phyloP scores from a whole-genome alignment of 306 rosid species.

The Cercis canadensis region DNA sequence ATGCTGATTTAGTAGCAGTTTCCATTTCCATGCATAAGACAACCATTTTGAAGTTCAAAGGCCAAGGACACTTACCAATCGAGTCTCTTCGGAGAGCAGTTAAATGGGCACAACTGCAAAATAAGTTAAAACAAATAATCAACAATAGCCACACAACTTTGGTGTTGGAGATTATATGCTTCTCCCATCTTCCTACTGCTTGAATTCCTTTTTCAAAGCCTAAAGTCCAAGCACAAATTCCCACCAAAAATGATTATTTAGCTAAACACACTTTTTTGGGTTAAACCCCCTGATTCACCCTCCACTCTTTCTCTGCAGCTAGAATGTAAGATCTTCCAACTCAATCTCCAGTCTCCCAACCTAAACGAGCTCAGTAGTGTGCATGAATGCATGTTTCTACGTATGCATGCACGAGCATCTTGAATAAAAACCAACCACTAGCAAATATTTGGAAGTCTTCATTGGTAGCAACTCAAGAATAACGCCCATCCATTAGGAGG shows the following conservation, averaged over 20 bases:
- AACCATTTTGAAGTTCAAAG: slow-evolving; percentile 28
- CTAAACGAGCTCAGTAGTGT: not conserved
- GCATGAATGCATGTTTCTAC: not conserved
- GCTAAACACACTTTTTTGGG: not conserved
- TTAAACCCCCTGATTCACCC: too few species aligned
- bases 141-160: slow-evolving; percentile 20
- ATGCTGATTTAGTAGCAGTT: slow-evolving; percentile 17
- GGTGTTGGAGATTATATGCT: too few species aligned
- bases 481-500: not conserved
- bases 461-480: not conserved
- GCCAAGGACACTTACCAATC: slow-evolving; percentile 64
- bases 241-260: too few species aligned
- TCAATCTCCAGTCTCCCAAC: not conserved
- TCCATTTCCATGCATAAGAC: not conserved
- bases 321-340: not conserved
- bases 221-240: not conserved
- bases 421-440: not conserved
- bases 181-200: slow-evolving; percentile 9
- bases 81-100: slow-evolving; percentile 95
- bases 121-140: slow-evolving; percentile 28
- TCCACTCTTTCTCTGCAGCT: too few species aligned
- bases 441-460: slow-evolving; percentile 1
- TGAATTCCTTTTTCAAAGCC: not conserved
- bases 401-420: not conserved
- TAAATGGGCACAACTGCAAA: slow-evolving; percentile 89